A percentile compares a stretch with the other conserved stretches of the same genome.
Conservation (phyloP, 441 rosid species). For the Euphorbia schlechtendalii region DNA sequence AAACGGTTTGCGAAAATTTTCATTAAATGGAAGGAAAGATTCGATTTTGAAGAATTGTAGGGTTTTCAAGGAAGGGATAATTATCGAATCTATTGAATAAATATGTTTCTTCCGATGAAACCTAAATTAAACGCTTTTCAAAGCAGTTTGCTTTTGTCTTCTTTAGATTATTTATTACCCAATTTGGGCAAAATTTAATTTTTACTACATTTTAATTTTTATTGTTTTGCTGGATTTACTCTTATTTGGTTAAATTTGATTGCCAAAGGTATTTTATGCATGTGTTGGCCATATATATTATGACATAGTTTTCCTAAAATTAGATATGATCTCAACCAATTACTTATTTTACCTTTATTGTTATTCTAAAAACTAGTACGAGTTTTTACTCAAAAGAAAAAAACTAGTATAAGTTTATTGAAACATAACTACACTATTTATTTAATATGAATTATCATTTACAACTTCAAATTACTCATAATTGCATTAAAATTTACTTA, state of each 20-base stretch:
- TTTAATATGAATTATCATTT: too few relatives aligned
- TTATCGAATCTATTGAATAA: background rate
- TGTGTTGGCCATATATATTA: constrained; percentile 3
- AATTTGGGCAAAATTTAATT: background rate
- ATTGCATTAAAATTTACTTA: too few relatives aligned
- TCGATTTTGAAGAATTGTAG: constrained; percentile 9
- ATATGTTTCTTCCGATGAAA: constrained; percentile 16
- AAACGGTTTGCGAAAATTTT: background rate
- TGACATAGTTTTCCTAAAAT: background rate
- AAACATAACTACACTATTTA: background rate
- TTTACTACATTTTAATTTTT: background rate
- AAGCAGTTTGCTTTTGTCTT: constrained; percentile 11
- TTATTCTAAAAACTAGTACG: constrained; percentile 1
- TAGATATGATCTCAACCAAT: constrained; percentile 2
- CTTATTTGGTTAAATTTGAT: background rate
- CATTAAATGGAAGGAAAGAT: constrained; percentile 6
- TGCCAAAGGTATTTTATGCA: background rate
- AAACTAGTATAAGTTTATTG: too few relatives aligned
- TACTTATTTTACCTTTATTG: background rate
- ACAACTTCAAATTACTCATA: too few relatives aligned
- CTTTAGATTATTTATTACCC: constrained; percentile 9
- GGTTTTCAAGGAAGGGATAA: constrained; percentile 1
- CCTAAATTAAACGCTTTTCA: constrained; percentile 10
- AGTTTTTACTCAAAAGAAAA: too few relatives aligned
- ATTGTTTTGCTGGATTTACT: background rate